phyloP scores from a whole-genome alignment of 768 basidiomycete genomes.

The Calocybe gangraenosa region DNA sequence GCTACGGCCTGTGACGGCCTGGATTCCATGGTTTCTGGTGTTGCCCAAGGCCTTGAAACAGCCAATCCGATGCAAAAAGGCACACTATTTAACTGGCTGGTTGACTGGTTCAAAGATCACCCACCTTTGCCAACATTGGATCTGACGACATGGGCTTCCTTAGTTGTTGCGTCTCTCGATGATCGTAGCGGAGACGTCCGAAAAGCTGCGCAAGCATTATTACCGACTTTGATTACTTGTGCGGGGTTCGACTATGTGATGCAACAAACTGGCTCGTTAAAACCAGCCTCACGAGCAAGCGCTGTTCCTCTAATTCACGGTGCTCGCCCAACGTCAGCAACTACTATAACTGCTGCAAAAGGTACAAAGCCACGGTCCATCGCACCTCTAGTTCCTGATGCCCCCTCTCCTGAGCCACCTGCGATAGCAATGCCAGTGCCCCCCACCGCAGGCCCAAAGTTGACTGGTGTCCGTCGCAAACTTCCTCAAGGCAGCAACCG shows the following conservation, averaged over 20 bases:
- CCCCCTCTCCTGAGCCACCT: slow-evolving; percentile 39
- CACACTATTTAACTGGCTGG: slow-evolving; percentile 74
- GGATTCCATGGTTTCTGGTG: slow-evolving; percentile 74
- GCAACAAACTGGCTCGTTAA: slow-evolving; percentile 81
- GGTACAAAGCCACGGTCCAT: neutral
- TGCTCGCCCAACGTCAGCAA: slow-evolving; percentile 50
- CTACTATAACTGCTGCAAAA: neutral
- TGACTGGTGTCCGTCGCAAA: slow-evolving; percentile 67
- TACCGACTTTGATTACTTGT: slow-evolving; percentile 69
- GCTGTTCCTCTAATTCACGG: slow-evolving; percentile 88
- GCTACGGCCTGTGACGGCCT: slow-evolving; percentile 80
- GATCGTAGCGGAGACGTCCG: slow-evolving; percentile 90
- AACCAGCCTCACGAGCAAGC: slow-evolving; percentile 84
- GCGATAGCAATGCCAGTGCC: slow-evolving; percentile 29
- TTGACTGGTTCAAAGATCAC: slow-evolving; percentile 72
- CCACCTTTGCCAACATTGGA: slow-evolving; percentile 55
- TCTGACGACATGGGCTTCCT: slow-evolving; percentile 60
- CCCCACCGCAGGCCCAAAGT: slow-evolving; percentile 43
- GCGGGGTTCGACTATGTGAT: slow-evolving; percentile 84
- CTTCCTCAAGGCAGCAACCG: slow-evolving; percentile 59
- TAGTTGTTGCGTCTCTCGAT: slow-evolving; percentile 76
- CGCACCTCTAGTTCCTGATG: slow-evolving; percentile 22
- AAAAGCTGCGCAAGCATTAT: slow-evolving; percentile 80
- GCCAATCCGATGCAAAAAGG: slow-evolving; percentile 86
- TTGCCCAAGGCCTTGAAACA: slow-evolving; percentile 79